Conservation (phyloP, 1,139 yeast genomes). For the Geotrichum klebahnii region DNA sequence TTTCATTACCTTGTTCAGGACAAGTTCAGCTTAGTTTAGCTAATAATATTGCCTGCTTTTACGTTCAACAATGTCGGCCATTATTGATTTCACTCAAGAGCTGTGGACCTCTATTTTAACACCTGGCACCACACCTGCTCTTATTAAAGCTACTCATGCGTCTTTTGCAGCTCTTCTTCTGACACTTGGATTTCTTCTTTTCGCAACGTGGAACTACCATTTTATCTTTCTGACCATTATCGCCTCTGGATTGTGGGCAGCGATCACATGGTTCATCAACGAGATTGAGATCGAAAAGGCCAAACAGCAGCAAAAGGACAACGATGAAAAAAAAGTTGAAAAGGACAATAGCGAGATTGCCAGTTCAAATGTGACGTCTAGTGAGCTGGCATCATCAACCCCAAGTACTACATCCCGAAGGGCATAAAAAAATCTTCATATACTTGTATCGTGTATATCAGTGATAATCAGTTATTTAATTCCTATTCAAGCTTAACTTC, state of each 20-base stretch:
- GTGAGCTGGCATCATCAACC: neutral
- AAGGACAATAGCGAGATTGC: neutral
- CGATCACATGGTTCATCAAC: constrained; percentile 80
- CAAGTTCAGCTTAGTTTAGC: neutral
- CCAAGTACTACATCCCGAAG: neutral
- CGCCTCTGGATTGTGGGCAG: constrained; percentile 66
- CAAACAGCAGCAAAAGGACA: constrained; percentile 25
- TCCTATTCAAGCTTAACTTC: no score
- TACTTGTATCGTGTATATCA: no score
- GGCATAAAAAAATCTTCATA: neutral
- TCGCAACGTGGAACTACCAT: constrained; percentile 67
- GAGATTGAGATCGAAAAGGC: constrained; percentile 58
- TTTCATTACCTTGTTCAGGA: neutral
- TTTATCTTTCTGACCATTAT: constrained; percentile 68
- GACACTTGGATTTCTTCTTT: constrained; percentile 56
- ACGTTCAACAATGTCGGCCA: constrained; percentile 14
- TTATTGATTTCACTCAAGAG: constrained; percentile 45
- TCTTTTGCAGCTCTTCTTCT: constrained; percentile 55
- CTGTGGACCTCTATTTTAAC: constrained; percentile 88
- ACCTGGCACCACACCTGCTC: constrained; percentile 92
- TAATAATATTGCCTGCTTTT: neutral
- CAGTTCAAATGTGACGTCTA: neutral
- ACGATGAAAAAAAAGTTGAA: constrained; percentile 8
- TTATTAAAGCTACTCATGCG: constrained; percentile 72
- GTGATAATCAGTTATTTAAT: no score